A percentile compares a stretch with the other conserved stretches of the same genome.
phyloP scores from a whole-genome alignment of 2,329 filamentous ascomycete species.

The Venturia pyrina region DNA sequence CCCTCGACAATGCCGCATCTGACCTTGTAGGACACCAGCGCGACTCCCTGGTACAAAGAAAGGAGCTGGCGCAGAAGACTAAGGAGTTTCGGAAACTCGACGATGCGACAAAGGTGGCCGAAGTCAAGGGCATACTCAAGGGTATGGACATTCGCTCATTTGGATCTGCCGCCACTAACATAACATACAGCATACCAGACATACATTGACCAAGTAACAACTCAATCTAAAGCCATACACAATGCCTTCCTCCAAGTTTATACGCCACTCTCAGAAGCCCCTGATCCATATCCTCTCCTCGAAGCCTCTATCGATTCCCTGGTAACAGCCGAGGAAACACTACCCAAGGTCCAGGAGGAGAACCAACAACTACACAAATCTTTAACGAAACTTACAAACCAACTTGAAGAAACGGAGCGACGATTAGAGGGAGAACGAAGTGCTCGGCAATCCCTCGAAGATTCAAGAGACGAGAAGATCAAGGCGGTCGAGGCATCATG shows the following conservation, averaged over 20 bases:
- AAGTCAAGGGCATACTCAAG: constrained; percentile 85
- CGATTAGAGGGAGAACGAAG: constrained; percentile 69
- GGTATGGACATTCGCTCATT: constrained; percentile 38
- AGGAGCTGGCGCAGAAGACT: constrained; percentile 97
- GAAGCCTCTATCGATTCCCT: constrained; percentile 95
- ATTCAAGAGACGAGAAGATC: constrained; percentile 64
- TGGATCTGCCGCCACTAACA: constrained; percentile 10
- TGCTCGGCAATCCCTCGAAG: constrained; percentile 65
- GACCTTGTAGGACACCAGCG: constrained; percentile 89
- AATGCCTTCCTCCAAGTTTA: constrained; percentile 90
- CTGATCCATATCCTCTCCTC: constrained; percentile 89
- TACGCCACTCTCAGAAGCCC: constrained; percentile 85
- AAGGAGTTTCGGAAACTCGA: constrained; percentile 96
- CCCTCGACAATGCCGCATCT: constrained; percentile 84
- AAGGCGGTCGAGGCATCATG: constrained; percentile 87
- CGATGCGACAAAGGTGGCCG: constrained; percentile 72
- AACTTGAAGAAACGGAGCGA: constrained; percentile 74
- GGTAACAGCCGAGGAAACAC: constrained; percentile 80
- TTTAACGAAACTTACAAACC: constrained; percentile 62
- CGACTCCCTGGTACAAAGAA: constrained; percentile 90
- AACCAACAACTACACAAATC: constrained; percentile 78
- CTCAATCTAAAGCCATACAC: constrained; percentile 89
- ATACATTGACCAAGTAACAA: constrained; percentile 93
- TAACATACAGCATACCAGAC: constrained; percentile 72
- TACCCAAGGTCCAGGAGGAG: constrained; percentile 81